Evolutionary conservation across 139 green algal genomes (phyloP).

Genomic region (Chlorella ohadii): DNA sequence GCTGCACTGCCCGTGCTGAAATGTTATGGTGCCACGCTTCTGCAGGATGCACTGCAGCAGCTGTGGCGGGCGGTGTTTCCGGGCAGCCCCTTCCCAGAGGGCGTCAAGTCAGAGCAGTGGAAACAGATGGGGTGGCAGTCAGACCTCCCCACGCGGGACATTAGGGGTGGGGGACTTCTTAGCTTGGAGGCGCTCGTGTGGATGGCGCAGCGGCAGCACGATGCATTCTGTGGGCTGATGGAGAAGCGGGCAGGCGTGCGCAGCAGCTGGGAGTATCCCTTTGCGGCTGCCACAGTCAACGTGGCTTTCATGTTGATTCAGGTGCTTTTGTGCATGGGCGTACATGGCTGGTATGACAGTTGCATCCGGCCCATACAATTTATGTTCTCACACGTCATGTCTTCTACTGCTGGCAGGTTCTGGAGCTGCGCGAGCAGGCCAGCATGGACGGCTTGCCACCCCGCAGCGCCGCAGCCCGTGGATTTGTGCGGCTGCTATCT

Average conservation of each 20-base stretch:
- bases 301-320: conserved; percentile 75
- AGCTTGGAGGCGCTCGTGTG: conserved; percentile 86
- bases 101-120: conserved; percentile 66
- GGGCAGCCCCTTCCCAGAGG: conserved; percentile 39
- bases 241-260: conserved; percentile 71
- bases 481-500: background rate
- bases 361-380: too few species aligned
- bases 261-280: conserved; percentile 86
- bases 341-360: too few species aligned
- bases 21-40: too few species aligned
- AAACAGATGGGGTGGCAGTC: conserved; percentile 86
- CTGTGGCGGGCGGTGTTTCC: conserved; percentile 73
- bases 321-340: too few species aligned
- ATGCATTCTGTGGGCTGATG: conserved; percentile 63
- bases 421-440: background rate
- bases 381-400: too few species aligned
- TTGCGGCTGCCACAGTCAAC: conserved; percentile 90
- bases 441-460: background rate
- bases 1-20: background rate
- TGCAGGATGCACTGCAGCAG: conserved; percentile 52
- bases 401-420: conserved; percentile 11
- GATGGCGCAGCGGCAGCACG: conserved; percentile 52
- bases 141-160: conserved; percentile 29
- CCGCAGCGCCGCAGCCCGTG: background rate
- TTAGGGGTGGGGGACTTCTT: conserved; percentile 75